Evolutionary conservation across 352 stramenopile species (phyloP), one percentile per base, ranked within the genome.

Genomic region (Albugo candida): DNA sequence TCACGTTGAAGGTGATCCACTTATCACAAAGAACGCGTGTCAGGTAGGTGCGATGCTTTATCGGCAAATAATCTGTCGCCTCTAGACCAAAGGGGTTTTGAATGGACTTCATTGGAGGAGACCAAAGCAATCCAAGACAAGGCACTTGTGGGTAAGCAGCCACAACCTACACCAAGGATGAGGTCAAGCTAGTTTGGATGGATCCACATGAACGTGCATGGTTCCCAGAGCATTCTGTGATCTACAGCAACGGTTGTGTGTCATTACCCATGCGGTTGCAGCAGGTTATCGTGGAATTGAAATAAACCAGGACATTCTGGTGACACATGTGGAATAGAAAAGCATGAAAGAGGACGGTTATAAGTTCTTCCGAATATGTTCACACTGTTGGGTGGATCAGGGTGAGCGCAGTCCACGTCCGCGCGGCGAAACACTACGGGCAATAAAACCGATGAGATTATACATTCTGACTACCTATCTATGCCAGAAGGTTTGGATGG

Each of bases 391-490:
- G 21, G 41, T 13, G 3, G 44, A 46, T 1, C 49, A 45, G 6
- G 42, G 56, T 18, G 44, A 47, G 13, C 47, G 41, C 3, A 34
- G 48, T 0, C 57, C 51, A 0, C 36, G 56, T 1, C 57, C 63
- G 6, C 53, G 53, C 34, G 57, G 59, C 3, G 35, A 52, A 13
- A 48, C 45, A 0, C n/a, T 68, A n/a, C 36, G 47, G 3, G 60
- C 52, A 0, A 64, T 54, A 0, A 61, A 56, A 10, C 60, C 58
- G 67, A 70, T 13, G 54, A 73, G 18, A 24, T 64, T 2, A 20
- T 69, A 0, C 53, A 69, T 27, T 73, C 69, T 20, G 58, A 67
- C 13, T 73, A 55, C 13, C 20, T 70, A 11, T 52, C 44, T 0
- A 52, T 67, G 20, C 41, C 55, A 0, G 21, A 52, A 20, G 44